Base-by-base conservation (phyloP, 2,329 filamentous ascomycete genomes). In the Trichoderma cornu-damae region DNA sequence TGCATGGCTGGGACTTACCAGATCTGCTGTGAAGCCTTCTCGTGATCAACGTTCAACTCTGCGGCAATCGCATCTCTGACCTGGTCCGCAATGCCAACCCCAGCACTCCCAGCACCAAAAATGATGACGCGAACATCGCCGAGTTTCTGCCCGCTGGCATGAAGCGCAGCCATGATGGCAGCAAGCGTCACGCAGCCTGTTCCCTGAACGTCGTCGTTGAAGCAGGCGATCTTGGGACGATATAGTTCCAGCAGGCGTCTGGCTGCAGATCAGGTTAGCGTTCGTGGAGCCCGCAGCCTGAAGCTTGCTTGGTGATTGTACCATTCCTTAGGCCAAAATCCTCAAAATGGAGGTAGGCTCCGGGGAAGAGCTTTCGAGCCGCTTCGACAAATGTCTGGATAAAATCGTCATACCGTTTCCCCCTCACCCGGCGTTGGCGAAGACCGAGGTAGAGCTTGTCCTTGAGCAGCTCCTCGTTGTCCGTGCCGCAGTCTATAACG, bases 151-250 rank as follows among this genome's bases (percentile, higher is more conserved):
- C 83, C 78, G 60, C 79, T 84, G 6, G 93, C 84, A 59, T 89
- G 83, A 6, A 92, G 75, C 0, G 83, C 90, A 0, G 90, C 84
- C 75, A 90, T 84, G 61, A 96, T 86, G 1, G 88, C 90, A 0
- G 90, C 90, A 0, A 96, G 79, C 0, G 91, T 93, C 1, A 96
- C 90, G 59, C 89, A 93, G 0, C 90, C 91, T 0, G 91, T 96
- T 1, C 90, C 91, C 70, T 96, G 90, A 0, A 96, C 85, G 68
- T 96, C 90, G 59, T 96, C 91, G 66, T 96, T 96, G 77, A 96
- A 96, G 69, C 90, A 95, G 0, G 90, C 79, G 6, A 93, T 86
- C 49, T 87, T 67, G 0, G 85, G 79, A 1, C 86, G 82, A 65
- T 94, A 96, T 34, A 78, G 81, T 59, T 96, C 88, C 1, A 96